Conservation (phyloP, 1,284 basidiomycete genomes). For the Vanrija humicola region DNA sequence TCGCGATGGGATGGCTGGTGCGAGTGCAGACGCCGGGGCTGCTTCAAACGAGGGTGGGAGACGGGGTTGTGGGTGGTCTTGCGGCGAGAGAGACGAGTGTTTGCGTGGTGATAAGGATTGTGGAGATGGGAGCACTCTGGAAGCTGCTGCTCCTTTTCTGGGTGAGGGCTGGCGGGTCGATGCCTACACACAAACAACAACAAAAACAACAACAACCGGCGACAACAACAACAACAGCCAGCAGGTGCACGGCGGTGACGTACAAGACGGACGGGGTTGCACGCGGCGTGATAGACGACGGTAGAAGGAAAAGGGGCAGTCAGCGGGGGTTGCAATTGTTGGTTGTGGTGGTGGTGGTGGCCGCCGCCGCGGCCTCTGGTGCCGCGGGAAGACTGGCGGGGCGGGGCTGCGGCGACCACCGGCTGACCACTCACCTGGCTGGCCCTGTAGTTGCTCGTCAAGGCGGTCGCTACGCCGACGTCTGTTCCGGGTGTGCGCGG, state of each 20-base stretch:
- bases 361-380: no score
- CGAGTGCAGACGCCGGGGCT: constrained; percentile 16
- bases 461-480: neutral
- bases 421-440: neutral
- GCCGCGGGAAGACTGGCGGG: neutral
- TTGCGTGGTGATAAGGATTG: no score
- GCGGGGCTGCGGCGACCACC: neutral
- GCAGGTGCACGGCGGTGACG: no score
- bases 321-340: neutral
- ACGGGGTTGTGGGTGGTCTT: constrained; percentile 13
- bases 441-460: neutral
- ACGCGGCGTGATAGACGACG: neutral
- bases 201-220: no score
- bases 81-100: constrained; percentile 22
- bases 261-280: neutral
- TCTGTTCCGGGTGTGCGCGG: constrained; percentile 12
- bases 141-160: constrained; percentile 16
- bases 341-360: no score
- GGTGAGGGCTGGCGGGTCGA: constrained; percentile 7
- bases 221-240: no score
- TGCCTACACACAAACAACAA: neutral
- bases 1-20: constrained; percentile 25
- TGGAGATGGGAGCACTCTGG: no score
- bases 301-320: neutral
- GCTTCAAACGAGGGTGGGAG: constrained; percentile 15